Evolutionary conservation across 2,329 filamentous ascomycete genomes (phyloP).

Genomic region (Chrysosphaeria jannelii): DNA sequence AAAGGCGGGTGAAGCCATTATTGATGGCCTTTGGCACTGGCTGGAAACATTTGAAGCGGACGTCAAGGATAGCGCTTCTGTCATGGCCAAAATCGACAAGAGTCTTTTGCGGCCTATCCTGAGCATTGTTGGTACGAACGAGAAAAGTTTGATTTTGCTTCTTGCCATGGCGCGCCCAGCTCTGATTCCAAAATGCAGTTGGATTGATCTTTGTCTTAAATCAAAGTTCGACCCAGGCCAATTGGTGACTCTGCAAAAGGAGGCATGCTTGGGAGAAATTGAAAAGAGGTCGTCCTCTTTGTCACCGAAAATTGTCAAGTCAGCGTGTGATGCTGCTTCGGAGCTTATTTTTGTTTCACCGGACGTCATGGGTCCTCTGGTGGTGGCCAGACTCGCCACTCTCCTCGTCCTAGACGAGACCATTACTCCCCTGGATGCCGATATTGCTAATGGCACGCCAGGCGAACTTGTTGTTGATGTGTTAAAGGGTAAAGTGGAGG

Average conservation of each 20-base stretch:
- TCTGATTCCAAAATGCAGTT: constrained; percentile 46
- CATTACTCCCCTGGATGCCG: too few relatives aligned
- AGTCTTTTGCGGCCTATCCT: constrained; percentile 29
- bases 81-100: constrained; percentile 31
- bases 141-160: constrained; percentile 43
- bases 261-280: constrained; percentile 38
- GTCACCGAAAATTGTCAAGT: constrained; percentile 24
- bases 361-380: constrained; percentile 41
- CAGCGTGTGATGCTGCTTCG: constrained; percentile 59
- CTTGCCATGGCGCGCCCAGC: constrained; percentile 52
- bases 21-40: constrained; percentile 56
- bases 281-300: constrained; percentile 15
- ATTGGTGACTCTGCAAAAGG: constrained; percentile 33
- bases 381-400: constrained; percentile 41
- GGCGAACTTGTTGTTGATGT: too few relatives aligned
- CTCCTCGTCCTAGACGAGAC: constrained; percentile 47
- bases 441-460: too few relatives aligned
- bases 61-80: constrained; percentile 52
- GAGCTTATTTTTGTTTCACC: constrained; percentile 87
- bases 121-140: constrained; percentile 31
- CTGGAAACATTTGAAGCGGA: constrained; percentile 30
- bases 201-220: constrained; percentile 69
- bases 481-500: too few relatives aligned
- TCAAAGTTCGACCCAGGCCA: constrained; percentile 58
- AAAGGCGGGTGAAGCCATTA: constrained; percentile 22